These are phyloP conservation scores for Colletotrichum scovillei DNA, from an alignment of 2,329 filamentous ascomycete species.

Conservation along the genomic window DNA sequence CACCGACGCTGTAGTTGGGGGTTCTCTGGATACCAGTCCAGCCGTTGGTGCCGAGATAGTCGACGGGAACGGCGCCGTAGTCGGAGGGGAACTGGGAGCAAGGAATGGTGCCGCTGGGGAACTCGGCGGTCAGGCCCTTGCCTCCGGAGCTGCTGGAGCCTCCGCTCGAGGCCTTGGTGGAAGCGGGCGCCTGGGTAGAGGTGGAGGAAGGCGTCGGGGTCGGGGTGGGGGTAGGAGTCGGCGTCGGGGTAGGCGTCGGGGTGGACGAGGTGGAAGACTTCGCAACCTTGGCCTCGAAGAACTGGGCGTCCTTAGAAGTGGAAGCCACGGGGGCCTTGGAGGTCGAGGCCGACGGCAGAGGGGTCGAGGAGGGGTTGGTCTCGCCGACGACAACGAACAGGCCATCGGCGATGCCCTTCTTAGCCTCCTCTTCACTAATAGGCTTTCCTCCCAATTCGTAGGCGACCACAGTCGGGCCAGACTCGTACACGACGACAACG, in stretches of 20 bases:
- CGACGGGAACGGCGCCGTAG: slow-evolving; percentile 81
- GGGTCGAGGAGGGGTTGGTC: slow-evolving; percentile 62
- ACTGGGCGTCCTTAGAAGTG: slow-evolving; percentile 56
- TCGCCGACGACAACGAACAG: slow-evolving; percentile 75
- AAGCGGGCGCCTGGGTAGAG: slow-evolving; percentile 40
- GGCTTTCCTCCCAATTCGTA: slow-evolving; percentile 77
- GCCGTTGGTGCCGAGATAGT: slow-evolving; percentile 77
- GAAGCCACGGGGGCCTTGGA: slow-evolving; percentile 46
- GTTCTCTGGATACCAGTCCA: slow-evolving; percentile 83
- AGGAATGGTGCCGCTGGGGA: slow-evolving; percentile 78
- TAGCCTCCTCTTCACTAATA: slow-evolving; percentile 73
- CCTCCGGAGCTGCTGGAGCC: slow-evolving; percentile 44
- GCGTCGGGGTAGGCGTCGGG: slow-evolving; percentile 42
- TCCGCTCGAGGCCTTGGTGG: slow-evolving; percentile 41
- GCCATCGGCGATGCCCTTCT: slow-evolving; percentile 77
- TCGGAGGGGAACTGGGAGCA: slow-evolving; percentile 81
- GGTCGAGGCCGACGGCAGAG: slow-evolving; percentile 54
- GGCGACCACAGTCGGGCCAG: slow-evolving; percentile 72
- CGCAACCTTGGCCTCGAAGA: slow-evolving; percentile 58
- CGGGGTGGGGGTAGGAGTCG: slow-evolving; percentile 39
- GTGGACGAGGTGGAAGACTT: slow-evolving; percentile 48
- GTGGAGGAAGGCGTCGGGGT: slow-evolving; percentile 34
- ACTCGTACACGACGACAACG: slow-evolving; percentile 64
- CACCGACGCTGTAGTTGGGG: slow-evolving; percentile 60
- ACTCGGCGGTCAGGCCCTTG: slow-evolving; percentile 72